Percentiles rank a stretch among this genome's conserved stretches.
These are phyloP conservation scores for Paraphysoderma sedebokerense DNA, from an alignment of 371 early-diverging fungal genomes.

Conservation along the genomic window DNA sequence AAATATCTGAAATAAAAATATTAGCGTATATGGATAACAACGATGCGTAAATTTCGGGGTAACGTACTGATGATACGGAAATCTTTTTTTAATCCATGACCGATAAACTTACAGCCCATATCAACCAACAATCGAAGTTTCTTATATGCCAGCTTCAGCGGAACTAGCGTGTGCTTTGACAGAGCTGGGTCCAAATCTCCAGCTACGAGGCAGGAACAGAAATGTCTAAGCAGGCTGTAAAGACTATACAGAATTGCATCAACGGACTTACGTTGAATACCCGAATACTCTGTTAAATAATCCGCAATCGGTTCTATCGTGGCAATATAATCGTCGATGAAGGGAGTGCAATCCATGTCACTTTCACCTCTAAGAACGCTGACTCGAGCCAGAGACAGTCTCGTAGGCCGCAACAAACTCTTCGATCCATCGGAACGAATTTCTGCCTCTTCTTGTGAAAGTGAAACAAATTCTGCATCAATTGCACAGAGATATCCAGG, in stretches of 20 bases:
- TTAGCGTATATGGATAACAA: no score
- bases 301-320: constrained; percentile 68
- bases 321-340: constrained; percentile 88
- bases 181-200: constrained; percentile 58
- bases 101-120: constrained; percentile 75
- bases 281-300: constrained; percentile 79
- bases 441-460: constrained; percentile 65
- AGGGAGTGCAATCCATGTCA: constrained; percentile 48
- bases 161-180: constrained; percentile 60
- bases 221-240: no score
- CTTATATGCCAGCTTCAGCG: constrained; percentile 73
- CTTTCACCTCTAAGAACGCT: constrained; percentile 74
- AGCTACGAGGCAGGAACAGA: no score
- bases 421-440: constrained; percentile 79
- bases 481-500: constrained; percentile 60
- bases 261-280: no score
- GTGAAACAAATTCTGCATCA: constrained; percentile 87
- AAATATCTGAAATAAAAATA: no score
- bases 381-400: constrained; percentile 69
- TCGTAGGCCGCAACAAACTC: constrained; percentile 58
- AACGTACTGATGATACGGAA: constrained; percentile 83
- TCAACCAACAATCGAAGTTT: constrained; percentile 75
- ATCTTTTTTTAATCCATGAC: constrained; percentile 85
- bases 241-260: no score
- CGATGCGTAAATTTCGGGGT: no score